Evolutionary conservation across 306 rosid species (phyloP).

Genomic region (Gastrolobium villosum): DNA sequence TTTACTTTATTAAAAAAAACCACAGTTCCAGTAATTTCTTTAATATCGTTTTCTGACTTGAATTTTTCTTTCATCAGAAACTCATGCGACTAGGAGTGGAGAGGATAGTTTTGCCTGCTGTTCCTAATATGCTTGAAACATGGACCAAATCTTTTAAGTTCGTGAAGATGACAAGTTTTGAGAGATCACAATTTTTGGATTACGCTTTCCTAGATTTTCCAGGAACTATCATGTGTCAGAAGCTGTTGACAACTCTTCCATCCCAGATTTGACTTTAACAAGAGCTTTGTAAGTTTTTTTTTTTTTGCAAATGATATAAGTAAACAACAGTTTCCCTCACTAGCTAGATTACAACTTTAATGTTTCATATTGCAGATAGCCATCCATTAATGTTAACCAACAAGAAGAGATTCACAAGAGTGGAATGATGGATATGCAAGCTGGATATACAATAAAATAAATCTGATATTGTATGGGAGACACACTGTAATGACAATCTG

Average conservation of each 20-base stretch:
- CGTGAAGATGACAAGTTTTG: no score
- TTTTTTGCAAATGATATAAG: neutral
- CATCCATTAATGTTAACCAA: slow-evolving; percentile 56
- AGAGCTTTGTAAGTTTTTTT: slow-evolving; percentile 55
- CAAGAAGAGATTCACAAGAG: slow-evolving; percentile 47
- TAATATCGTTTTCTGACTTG: neutral
- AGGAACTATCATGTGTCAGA: no score
- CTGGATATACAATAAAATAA: no score
- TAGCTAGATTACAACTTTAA: neutral
- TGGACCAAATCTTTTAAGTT: no score
- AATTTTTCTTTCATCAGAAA: neutral
- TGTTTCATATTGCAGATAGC: slow-evolving; percentile 44
- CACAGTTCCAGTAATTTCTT: neutral
- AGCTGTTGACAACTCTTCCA: no score
- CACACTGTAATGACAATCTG: no score
- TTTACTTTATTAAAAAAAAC: neutral
- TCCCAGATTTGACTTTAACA: slow-evolving; percentile 32
- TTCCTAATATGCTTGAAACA: no score
- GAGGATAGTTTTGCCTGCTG: no score
- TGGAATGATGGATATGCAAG: slow-evolving; percentile 30
- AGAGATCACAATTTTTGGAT: no score
- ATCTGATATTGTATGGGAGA: no score
- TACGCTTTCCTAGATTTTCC: no score
- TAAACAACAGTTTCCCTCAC: neutral
- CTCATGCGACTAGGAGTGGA: no score